These are phyloP conservation scores for Jasminum sambac DNA, from an alignment of 257 asterid genomes.

Conservation along the genomic window DNA sequence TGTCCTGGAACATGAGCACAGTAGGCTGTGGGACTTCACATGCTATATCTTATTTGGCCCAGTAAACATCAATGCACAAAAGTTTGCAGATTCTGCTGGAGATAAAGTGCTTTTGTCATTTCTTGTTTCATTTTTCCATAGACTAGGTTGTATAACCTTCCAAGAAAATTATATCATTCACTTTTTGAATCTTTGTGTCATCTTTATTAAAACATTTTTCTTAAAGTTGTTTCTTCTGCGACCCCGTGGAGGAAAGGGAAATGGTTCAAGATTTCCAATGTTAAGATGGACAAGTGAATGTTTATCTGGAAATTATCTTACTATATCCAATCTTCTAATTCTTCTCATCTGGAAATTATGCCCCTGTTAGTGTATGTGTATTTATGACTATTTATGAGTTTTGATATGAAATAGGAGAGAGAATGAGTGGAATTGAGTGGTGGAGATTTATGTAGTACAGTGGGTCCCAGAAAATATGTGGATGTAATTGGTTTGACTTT, in stretches of 20 bases:
- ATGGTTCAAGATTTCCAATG: constrained; percentile 1
- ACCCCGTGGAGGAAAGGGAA: constrained; percentile 8
- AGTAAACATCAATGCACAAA: constrained; percentile 9
- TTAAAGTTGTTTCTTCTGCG: not conserved
- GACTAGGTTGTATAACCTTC: constrained; percentile 13
- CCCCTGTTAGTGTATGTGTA: too few relatives aligned
- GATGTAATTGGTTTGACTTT: too few relatives aligned
- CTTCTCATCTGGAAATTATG: too few relatives aligned
- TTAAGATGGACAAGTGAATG: constrained; percentile 17
- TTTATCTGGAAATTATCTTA: constrained; percentile 20
- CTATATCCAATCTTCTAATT: constrained; percentile 8
- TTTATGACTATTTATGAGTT: too few relatives aligned
- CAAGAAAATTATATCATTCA: constrained; percentile 14
- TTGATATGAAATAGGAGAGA: too few relatives aligned
- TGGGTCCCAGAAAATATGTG: too few relatives aligned
- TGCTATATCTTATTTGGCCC: constrained; percentile 1
- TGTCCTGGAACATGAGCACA: constrained; percentile 5
- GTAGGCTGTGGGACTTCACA: constrained; percentile 23
- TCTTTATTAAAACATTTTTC: constrained; percentile 8
- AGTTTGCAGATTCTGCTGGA: not conserved
- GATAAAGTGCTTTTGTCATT: constrained; percentile 9
- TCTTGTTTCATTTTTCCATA: not conserved
- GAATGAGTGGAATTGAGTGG: too few relatives aligned
- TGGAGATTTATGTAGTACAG: too few relatives aligned
- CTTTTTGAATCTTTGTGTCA: constrained; percentile 5